Conservation (phyloP, 2,329 filamentous ascomycete genomes). For the Aspergillus arachidicola region DNA sequence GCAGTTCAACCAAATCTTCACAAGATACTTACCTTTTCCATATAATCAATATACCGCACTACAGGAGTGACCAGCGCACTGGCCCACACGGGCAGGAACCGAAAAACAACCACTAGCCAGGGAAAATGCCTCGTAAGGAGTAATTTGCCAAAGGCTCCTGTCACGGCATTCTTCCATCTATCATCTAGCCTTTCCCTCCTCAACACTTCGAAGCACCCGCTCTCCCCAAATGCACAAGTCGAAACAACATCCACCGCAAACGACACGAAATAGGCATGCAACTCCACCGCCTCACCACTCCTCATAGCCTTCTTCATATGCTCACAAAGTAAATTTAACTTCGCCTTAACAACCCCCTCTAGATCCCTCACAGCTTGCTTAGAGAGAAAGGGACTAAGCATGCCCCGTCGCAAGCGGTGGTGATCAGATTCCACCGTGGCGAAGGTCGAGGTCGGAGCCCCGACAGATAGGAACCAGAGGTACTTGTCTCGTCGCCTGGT, state of each 20-base stretch:
- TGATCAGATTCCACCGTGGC: conserved; percentile 1
- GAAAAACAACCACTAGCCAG: background rate
- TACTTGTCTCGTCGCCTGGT: conserved; percentile 17
- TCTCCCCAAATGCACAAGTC: conserved; percentile 15
- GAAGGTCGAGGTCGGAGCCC: conserved; percentile 12
- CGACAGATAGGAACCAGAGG: conserved; percentile 11
- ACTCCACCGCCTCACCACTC: conserved; percentile 7
- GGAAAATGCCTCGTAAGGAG: conserved; percentile 12
- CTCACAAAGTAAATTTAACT: conserved; percentile 5
- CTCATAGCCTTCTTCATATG: conserved; percentile 10
- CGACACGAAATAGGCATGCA: conserved; percentile 14
- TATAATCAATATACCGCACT: background rate
- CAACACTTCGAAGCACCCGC: conserved; percentile 7
- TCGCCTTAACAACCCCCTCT: conserved; percentile 14
- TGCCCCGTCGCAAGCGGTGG: conserved; percentile 11
- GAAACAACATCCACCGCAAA: conserved; percentile 18
- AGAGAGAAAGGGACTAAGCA: conserved; percentile 16
- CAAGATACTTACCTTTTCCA: background rate
- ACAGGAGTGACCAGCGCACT: background rate
- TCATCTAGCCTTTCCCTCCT: conserved; percentile 3
- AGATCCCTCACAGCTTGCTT: conserved; percentile 9
- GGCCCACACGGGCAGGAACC: background rate
- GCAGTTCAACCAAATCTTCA: background rate
- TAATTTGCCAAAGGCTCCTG: conserved; percentile 10
- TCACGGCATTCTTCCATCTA: conserved; percentile 17